Percentiles rank a stretch among this genome's conserved stretches.
These are phyloP conservation scores for Eimeria acervulina DNA, from an alignment of 169 alveolate genomes.

Conservation along the genomic window DNA sequence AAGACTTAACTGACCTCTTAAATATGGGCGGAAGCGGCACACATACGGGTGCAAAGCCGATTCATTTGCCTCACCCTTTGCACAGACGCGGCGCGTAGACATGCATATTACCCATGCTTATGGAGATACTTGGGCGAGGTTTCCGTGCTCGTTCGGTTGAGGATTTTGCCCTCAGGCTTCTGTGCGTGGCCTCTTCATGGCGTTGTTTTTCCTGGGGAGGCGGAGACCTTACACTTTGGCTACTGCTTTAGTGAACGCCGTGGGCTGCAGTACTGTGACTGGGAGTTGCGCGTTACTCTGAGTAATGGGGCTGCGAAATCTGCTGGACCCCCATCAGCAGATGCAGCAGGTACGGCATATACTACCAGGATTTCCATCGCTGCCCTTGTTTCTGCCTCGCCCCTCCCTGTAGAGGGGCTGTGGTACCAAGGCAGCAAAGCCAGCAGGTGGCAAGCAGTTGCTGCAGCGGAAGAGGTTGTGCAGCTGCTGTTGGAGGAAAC, in stretches of 20 bases:
- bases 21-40: not conserved
- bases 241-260: conserved; percentile 6
- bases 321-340: not conserved
- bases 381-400: conserved; percentile 44
- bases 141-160: not conserved
- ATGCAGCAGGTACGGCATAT: not conserved
- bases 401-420: conserved; percentile 50
- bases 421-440: conserved; percentile 37
- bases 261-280: conserved; percentile 53
- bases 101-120: not conserved
- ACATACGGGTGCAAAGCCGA: not conserved
- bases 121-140: not conserved
- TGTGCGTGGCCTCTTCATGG: conserved; percentile 71
- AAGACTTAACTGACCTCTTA: too few relatives aligned
- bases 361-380: conserved; percentile 23
- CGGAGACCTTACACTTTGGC: conserved; percentile 47
- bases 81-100: not conserved
- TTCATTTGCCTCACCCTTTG: not conserved
- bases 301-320: not conserved
- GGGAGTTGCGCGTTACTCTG: conserved; percentile 21
- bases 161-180: conserved; percentile 35
- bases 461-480: conserved; percentile 50
- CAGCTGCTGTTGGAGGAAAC: conserved; percentile 41
- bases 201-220: conserved; percentile 58
- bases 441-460: conserved; percentile 21